Evolutionary conservation across 768 basidiomycete genomes (phyloP).

Genomic region (Termitomyces sp.): DNA sequence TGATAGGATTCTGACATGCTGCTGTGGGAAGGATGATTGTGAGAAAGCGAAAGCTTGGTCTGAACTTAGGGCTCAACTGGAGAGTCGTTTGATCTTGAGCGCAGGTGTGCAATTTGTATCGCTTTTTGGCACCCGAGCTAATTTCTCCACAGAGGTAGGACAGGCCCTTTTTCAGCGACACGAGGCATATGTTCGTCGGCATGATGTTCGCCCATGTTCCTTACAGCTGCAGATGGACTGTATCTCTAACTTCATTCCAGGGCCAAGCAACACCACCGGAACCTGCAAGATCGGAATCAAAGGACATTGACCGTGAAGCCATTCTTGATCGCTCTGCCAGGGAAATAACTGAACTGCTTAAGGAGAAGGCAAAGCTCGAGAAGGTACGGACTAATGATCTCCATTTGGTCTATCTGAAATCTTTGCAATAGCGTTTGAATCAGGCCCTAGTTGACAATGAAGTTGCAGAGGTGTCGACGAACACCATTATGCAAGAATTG

Average conservation of each 20-base stretch:
- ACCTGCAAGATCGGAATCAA: slow-evolving; percentile 1
- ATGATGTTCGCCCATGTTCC: slow-evolving; percentile 43
- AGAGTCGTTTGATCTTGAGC: slow-evolving; percentile 74
- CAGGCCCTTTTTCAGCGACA: slow-evolving; percentile 83
- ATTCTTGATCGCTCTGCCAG: slow-evolving; percentile 26
- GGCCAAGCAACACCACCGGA: background rate
- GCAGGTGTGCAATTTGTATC: slow-evolving; percentile 57
- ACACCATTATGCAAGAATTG: slow-evolving; percentile 65
- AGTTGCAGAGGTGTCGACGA: slow-evolving; percentile 73
- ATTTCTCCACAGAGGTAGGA: slow-evolving; percentile 64
- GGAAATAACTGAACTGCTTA: slow-evolving; percentile 29
- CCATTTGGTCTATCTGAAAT: background rate
- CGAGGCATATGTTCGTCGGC: slow-evolving; percentile 76
- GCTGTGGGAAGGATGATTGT: slow-evolving; percentile 62
- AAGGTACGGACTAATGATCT: slow-evolving; percentile 33
- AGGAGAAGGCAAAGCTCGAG: slow-evolving; percentile 58
- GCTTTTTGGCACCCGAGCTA: background rate
- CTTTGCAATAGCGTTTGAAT: slow-evolving; percentile 52
- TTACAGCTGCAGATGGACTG: background rate
- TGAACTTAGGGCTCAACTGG: slow-evolving; percentile 60
- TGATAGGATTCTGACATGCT: slow-evolving; percentile 45
- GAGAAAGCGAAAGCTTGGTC: slow-evolving; percentile 60
- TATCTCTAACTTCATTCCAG: slow-evolving; percentile 3
- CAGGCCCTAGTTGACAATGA: slow-evolving; percentile 80
- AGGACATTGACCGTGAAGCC: slow-evolving; percentile 14